phyloP scores from a whole-genome alignment of 2,329 filamentous ascomycete genomes.

The Thelonectria blattea region DNA sequence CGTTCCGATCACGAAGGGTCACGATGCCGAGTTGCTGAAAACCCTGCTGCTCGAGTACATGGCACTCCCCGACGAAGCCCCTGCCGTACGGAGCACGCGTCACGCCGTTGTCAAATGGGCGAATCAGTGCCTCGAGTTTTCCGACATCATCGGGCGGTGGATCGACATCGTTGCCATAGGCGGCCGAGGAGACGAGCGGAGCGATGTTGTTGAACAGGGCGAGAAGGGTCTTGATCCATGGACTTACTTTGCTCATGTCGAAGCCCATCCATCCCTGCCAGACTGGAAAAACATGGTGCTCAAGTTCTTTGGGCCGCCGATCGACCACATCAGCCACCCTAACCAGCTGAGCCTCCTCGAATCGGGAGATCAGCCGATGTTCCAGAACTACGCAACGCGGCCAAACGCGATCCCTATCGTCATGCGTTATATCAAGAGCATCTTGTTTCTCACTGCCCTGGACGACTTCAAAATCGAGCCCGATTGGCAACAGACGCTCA shows the following conservation, averaged over 20 bases:
- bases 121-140: slow-evolving; percentile 83
- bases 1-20: slow-evolving; percentile 45
- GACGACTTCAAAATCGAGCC: slow-evolving; percentile 67
- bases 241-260: slow-evolving; percentile 55
- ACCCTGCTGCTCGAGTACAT: slow-evolving; percentile 73
- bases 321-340: slow-evolving; percentile 43
- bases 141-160: slow-evolving; percentile 81
- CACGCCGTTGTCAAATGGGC: slow-evolving; percentile 88
- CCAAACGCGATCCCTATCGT: slow-evolving; percentile 70
- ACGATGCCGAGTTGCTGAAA: slow-evolving; percentile 46
- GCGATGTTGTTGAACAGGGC: slow-evolving; percentile 88
- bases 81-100: slow-evolving; percentile 73
- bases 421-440: slow-evolving; percentile 68
- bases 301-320: slow-evolving; percentile 53
- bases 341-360: slow-evolving; percentile 41
- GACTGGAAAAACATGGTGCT: slow-evolving; percentile 59
- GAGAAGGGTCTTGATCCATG: slow-evolving; percentile 81
- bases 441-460: slow-evolving; percentile 58
- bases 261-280: slow-evolving; percentile 50
- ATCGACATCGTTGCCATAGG: slow-evolving; percentile 84
- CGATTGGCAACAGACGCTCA: slow-evolving; percentile 84
- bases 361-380: slow-evolving; percentile 29
- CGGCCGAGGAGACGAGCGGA: slow-evolving; percentile 69
- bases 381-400: slow-evolving; percentile 57
- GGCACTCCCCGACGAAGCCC: slow-evolving; percentile 54